These are phyloP conservation scores for Grosmannia huntii DNA, from an alignment of 2,329 filamentous ascomycete species.

Conservation along the genomic window DNA sequence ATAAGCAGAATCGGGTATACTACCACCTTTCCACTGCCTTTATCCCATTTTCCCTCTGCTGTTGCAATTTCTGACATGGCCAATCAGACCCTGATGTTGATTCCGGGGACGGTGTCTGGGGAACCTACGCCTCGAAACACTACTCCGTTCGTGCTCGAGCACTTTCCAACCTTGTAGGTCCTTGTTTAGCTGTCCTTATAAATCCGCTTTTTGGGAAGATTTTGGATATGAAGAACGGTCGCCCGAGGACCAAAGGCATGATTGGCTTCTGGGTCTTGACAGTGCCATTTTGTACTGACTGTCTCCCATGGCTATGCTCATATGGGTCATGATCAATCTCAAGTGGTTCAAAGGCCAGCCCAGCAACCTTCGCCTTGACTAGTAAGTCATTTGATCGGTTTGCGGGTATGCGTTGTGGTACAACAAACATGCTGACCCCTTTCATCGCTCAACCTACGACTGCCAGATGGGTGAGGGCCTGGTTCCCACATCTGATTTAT, in stretches of 20 bases:
- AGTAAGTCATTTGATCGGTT: background rate
- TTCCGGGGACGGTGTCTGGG: constrained; percentile 3
- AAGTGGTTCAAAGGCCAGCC: background rate
- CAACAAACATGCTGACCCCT: too few relatives aligned
- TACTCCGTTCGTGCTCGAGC: background rate
- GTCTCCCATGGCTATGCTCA: background rate
- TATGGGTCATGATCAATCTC: constrained; percentile 3
- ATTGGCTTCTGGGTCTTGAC: background rate
- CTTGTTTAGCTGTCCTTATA: background rate
- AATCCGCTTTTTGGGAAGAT: background rate
- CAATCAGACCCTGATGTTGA: background rate
- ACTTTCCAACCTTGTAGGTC: background rate
- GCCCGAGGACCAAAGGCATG: background rate
- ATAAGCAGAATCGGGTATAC: background rate
- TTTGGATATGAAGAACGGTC: background rate
- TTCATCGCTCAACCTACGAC: background rate
- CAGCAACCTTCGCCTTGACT: background rate
- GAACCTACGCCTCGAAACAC: background rate
- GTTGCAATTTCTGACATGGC: background rate
- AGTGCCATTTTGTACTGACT: background rate
- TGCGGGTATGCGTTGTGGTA: background rate
- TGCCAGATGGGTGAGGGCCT: background rate
- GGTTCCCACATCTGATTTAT: background rate
- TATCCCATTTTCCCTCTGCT: background rate
- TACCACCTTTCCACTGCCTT: background rate